A percentile compares a stretch with the other conserved stretches of the same genome.
Conservation (phyloP, 805 yeast species). For the Starmerella khaoyaiensis region DNA sequence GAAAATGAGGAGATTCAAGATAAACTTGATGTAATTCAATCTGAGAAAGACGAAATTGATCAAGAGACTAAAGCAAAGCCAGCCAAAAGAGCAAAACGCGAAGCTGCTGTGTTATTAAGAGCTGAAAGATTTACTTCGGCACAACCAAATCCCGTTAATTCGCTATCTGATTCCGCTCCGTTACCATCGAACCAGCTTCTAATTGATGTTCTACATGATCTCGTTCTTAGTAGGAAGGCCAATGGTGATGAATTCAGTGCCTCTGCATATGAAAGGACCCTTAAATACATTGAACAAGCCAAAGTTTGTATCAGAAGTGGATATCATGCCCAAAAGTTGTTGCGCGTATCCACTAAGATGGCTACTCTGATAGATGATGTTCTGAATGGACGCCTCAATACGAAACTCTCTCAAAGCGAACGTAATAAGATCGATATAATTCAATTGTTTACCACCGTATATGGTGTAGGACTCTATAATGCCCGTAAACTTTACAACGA, state of each 20-base stretch:
- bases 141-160: background rate
- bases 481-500: slow-evolving; percentile 33
- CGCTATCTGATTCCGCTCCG: background rate
- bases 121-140: background rate
- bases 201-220: slow-evolving; percentile 26
- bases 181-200: slow-evolving; percentile 24
- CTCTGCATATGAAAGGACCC: slow-evolving; percentile 36
- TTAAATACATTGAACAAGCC: slow-evolving; percentile 27
- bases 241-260: slow-evolving; percentile 32
- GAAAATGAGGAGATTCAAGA: background rate
- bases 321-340: slow-evolving; percentile 31
- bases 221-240: slow-evolving; percentile 27
- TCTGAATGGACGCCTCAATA: slow-evolving; percentile 21
- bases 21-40: background rate
- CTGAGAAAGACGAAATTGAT: background rate
- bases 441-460: slow-evolving; percentile 31
- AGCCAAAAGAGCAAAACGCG: slow-evolving; percentile 3
- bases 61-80: background rate
- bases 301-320: slow-evolving; percentile 27
- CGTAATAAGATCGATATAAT: slow-evolving; percentile 19
- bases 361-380: slow-evolving; percentile 38
- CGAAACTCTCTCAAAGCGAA: background rate
- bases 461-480: slow-evolving; percentile 38
- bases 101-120: background rate
- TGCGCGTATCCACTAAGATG: slow-evolving; percentile 33